Base-by-base conservation (phyloP, 192 early-diverging fungal species). In the Thamnidium elegans region DNA sequence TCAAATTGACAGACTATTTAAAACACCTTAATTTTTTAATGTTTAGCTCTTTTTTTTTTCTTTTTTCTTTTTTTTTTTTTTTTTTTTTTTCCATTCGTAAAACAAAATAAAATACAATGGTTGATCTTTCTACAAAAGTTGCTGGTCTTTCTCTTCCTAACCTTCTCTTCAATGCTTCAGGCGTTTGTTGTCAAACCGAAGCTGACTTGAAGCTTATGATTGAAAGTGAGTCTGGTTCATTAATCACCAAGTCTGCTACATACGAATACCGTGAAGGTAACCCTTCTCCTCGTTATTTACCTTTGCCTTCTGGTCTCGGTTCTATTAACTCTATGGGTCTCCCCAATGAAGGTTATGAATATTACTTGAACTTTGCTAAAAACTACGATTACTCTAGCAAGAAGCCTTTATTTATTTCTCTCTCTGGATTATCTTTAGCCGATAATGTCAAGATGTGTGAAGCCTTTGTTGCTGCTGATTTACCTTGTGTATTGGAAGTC, bases 241-340 rank as follows among this genome's bases (percentile, higher is more conserved):
- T 73, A 62, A 68, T 73, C 20, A 73, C 71, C 23, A 73, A 73
- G 47, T 73, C 71, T 26, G 71, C 71, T 3, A 73, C 71, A 7
- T 68, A 50, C 8, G 67, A 68, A 48, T 15, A 50, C 11, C 71
- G 71, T 50, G 61, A 68, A 13, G 71, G 71, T n/a, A 73, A 73
- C 34, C 71, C 71, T 39, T 52, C 55, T 26, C 71, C 71, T 39
- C 66, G 71, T 43, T 73, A 73, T 60, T 36, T 64, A 15, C 66
- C 71, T 44, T 50, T 73, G 10, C 62, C 66, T 39, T 26, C 23
- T 21, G 20, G 11, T 17, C 36, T 58, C 8, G 62, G 71, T 47
- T 68, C 66, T 53, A 73, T 73, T 62, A 73, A 73, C 45, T 73
- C 71, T 1, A 73, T 73, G 71, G 71, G 71, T 19, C 55, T 73